phyloP scores from a whole-genome alignment of 164 flowering plant genomes.

The Warburgia ugandensis region DNA sequence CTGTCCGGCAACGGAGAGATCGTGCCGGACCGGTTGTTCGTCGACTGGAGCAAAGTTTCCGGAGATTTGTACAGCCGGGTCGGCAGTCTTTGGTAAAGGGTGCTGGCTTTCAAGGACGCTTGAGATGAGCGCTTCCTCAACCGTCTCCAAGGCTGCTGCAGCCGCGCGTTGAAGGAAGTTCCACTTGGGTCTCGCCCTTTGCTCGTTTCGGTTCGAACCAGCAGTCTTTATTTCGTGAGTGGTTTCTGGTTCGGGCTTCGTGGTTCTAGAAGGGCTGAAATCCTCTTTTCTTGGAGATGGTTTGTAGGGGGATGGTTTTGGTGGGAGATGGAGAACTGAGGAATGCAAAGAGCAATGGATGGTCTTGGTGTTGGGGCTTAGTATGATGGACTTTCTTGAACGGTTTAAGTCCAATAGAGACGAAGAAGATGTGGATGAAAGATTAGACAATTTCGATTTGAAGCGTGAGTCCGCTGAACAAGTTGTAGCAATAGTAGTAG shows the following conservation, averaged over 20 bases:
- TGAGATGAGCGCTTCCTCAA: slow-evolving; percentile 41
- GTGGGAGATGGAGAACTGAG: slow-evolving; percentile 21
- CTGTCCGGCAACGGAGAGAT: slow-evolving; percentile 41
- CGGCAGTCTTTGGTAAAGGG: slow-evolving; percentile 74
- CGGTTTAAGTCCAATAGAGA: neutral
- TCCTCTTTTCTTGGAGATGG: neutral
- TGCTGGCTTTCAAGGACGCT: slow-evolving; percentile 27
- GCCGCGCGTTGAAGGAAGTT: slow-evolving; percentile 56
- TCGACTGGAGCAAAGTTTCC: slow-evolving; percentile 86
- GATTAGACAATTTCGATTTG: neutral
- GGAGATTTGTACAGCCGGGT: slow-evolving; percentile 66
- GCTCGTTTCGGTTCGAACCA: no score
- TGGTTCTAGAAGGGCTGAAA: neutral
- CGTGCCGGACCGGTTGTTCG: slow-evolving; percentile 44
- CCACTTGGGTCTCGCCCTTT: slow-evolving; percentile 31
- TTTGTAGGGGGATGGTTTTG: slow-evolving; percentile 10
- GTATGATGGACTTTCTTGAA: slow-evolving; percentile 1
- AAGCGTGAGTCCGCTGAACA: no score
- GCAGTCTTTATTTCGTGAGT: no score
- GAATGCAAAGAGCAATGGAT: slow-evolving; percentile 12
- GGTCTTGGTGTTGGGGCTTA: neutral
- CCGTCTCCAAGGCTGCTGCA: slow-evolving; percentile 42
- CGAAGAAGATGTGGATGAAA: neutral
- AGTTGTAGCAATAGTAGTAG: neutral
- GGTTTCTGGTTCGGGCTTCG: slow-evolving; percentile 4